A percentile compares a stretch with the other conserved stretches of the same genome.
Evolutionary conservation across 2,329 filamentous ascomycete genomes (phyloP).

Genomic region (Talaromyces marneffei): DNA sequence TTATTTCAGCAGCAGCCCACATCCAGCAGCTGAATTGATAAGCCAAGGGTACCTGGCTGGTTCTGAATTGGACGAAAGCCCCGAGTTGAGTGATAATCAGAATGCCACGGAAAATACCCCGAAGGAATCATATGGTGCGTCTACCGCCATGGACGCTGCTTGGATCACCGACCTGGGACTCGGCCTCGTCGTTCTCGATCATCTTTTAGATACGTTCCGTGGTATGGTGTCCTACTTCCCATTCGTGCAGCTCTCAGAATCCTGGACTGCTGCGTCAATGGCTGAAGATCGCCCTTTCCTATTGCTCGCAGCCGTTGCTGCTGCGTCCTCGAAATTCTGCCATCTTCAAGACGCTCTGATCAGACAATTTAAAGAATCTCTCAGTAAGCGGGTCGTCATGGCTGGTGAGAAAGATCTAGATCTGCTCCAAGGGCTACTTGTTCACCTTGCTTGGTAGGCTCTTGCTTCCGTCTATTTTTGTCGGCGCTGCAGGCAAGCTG

Average conservation of each 20-base stretch:
- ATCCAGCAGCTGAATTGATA: not conserved
- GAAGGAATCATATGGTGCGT: not conserved
- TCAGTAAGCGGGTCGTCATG: constrained; percentile 15
- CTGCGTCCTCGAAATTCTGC: constrained; percentile 16
- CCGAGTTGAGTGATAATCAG: not conserved
- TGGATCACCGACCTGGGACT: not conserved
- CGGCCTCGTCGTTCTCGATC: constrained; percentile 2
- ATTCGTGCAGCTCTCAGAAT: constrained; percentile 14
- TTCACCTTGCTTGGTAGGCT: constrained; percentile 22
- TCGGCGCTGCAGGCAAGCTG: not conserved
- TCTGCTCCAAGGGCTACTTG: constrained; percentile 23
- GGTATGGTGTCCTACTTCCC: constrained; percentile 17
- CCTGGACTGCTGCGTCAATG: constrained; percentile 16
- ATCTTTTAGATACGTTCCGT: constrained; percentile 16
- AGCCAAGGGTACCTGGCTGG: not conserved
- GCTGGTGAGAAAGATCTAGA: constrained; percentile 22
- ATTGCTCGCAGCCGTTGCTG: constrained; percentile 17
- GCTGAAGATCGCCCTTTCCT: constrained; percentile 17
- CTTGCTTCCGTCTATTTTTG: no score
- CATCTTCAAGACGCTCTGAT: constrained; percentile 13
- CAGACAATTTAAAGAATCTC: constrained; percentile 11
- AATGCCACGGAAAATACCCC: not conserved
- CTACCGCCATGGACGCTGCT: not conserved
- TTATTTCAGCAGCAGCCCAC: not conserved
- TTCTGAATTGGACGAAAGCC: not conserved